Evolutionary conservation across 1,139 yeast species (phyloP).

Genomic region (Blastobotrys elegans): DNA sequence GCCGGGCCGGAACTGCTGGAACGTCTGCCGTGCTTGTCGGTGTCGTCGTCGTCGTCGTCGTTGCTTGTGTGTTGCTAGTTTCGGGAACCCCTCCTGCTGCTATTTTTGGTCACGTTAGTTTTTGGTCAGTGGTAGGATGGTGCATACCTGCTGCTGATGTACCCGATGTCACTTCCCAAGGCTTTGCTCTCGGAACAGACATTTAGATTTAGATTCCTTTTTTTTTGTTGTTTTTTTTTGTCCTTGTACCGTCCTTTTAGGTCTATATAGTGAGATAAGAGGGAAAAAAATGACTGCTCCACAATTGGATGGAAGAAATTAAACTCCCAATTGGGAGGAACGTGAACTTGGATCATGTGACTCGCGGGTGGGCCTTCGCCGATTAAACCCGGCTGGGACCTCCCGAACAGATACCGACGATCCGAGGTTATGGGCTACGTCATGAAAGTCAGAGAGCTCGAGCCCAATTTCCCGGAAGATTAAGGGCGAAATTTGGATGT

Average conservation of each 20-base stretch:
- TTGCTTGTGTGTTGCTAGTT: conserved; percentile 19
- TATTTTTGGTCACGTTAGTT: conserved; percentile 18
- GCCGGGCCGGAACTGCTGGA: conserved; percentile 30
- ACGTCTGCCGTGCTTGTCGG: conserved; percentile 20
- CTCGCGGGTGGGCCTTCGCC: no score
- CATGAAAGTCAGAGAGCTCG: no score
- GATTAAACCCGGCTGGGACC: no score
- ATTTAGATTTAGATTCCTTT: conserved; percentile 7
- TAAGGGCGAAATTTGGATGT: no score
- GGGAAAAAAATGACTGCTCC: background rate
- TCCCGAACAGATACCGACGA: no score
- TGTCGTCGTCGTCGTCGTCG: conserved; percentile 16
- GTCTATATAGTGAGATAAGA: background rate
- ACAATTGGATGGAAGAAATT: background rate
- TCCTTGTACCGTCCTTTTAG: background rate
- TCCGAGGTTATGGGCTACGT: no score
- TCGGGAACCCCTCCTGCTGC: conserved; percentile 9
- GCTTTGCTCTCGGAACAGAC: conserved; percentile 62
- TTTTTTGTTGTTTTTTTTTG: background rate
- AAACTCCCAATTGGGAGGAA: background rate
- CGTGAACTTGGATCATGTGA: background rate
- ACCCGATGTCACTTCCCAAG: conserved; percentile 67
- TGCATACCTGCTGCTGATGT: conserved; percentile 21
- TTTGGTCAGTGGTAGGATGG: conserved; percentile 29
- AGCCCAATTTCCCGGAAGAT: no score